Percentiles rank a stretch among this genome's conserved stretches.
These are phyloP conservation scores for Sugiyamaella smithiae DNA, from an alignment of 805 yeast species.

Conservation along the genomic window DNA sequence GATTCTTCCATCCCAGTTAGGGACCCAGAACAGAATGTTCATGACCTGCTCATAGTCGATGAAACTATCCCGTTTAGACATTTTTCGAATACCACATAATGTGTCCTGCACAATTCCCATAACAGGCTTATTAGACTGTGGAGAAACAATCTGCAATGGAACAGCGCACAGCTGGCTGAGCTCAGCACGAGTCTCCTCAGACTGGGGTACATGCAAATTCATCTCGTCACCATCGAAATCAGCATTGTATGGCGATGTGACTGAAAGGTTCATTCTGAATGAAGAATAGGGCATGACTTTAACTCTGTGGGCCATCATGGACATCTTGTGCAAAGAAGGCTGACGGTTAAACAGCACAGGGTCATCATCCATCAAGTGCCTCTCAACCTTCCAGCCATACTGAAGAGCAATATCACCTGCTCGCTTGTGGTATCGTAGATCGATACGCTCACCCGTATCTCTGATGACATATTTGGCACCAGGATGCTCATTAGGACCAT, in stretches of 20 bases:
- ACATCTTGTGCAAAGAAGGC: slow-evolving; percentile 98
- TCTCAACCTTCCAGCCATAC: slow-evolving; percentile 98
- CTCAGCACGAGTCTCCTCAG: slow-evolving; percentile 97
- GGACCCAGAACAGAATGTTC: slow-evolving; percentile 97
- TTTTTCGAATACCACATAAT: slow-evolving; percentile 91
- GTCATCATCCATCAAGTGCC: slow-evolving; percentile 96
- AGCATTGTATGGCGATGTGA: slow-evolving; percentile 98
- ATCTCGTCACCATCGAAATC: slow-evolving; percentile 99
- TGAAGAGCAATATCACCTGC: slow-evolving; percentile 98
- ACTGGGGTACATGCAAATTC: slow-evolving; percentile 99
- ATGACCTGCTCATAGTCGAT: slow-evolving; percentile 90
- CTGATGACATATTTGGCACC: slow-evolving; percentile 98
- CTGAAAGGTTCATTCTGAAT: slow-evolving; percentile 92
- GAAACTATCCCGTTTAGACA: slow-evolving; percentile 88
- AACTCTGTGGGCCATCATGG: slow-evolving; percentile 99
- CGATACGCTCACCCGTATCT: slow-evolving; percentile 98
- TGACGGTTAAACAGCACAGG: slow-evolving; percentile 98
- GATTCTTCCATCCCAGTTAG: slow-evolving; percentile 97
- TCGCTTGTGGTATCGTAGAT: slow-evolving; percentile 91
- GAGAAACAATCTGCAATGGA: slow-evolving; percentile 95
- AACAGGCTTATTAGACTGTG: slow-evolving; percentile 97
- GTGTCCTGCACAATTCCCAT: slow-evolving; percentile 99
- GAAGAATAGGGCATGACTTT: slow-evolving; percentile 99
- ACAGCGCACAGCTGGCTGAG: slow-evolving; percentile 93
- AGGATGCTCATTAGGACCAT: slow-evolving; percentile 99